Evolutionary conservation across 1,284 basidiomycete species (phyloP).

Genomic region (Ustilago shanxiensis): DNA sequence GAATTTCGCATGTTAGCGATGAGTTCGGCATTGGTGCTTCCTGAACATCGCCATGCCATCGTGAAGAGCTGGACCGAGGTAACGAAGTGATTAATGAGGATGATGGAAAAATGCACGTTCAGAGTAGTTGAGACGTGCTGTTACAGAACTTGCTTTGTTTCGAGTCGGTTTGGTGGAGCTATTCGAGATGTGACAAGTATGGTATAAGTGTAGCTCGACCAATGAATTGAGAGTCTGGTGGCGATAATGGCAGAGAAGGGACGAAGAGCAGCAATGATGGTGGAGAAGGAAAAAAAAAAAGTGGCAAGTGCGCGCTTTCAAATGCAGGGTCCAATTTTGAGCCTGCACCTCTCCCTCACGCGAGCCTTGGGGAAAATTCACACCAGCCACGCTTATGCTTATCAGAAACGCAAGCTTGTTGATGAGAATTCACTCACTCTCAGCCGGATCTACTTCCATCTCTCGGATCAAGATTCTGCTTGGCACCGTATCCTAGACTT

Average conservation of each 20-base stretch:
- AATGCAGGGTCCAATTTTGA: not conserved
- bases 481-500: too few relatives aligned
- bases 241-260: too few relatives aligned
- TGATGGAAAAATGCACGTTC: not conserved
- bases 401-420: not conserved
- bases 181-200: too few relatives aligned
- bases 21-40: constrained; percentile 79
- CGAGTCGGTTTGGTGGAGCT: not conserved
- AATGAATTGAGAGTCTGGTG: too few relatives aligned
- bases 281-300: not conserved
- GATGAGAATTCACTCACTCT: too few relatives aligned
- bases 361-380: not conserved
- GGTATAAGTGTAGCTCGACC: too few relatives aligned
- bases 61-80: not conserved
- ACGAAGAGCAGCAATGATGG: not conserved
- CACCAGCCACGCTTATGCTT: not conserved
- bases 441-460: too few relatives aligned
- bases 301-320: constrained; percentile 2
- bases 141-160: too few relatives aligned
- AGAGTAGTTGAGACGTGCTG: too few relatives aligned
- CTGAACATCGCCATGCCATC: constrained; percentile 87
- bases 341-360: too few relatives aligned
- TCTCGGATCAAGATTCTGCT: not conserved
- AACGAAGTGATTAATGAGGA: not conserved
- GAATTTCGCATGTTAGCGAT: constrained; percentile 77